These are phyloP conservation scores for Diplodia mutila DNA, from an alignment of 2,329 filamentous ascomycete species.

Conservation along the genomic window DNA sequence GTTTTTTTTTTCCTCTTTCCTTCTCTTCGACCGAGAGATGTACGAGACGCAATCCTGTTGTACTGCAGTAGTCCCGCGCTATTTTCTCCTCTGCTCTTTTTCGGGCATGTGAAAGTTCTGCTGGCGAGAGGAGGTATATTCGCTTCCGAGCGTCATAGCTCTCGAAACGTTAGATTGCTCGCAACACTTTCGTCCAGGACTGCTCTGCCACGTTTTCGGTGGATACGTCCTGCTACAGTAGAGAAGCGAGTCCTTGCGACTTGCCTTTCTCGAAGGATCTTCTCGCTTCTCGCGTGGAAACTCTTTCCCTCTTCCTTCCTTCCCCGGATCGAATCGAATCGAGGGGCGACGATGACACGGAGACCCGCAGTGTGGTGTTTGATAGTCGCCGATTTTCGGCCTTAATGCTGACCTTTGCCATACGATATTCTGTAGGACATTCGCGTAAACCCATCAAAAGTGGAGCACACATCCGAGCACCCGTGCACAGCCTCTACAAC, in stretches of 20 bases:
- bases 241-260: neutral
- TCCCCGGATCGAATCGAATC: neutral
- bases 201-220: neutral
- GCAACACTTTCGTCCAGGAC: neutral
- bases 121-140: neutral
- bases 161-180: neutral
- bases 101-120: neutral
- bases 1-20: neutral
- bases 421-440: neutral
- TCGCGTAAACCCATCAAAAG: neutral
- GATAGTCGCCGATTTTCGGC: neutral
- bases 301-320: neutral
- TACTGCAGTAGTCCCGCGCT: neutral
- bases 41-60: neutral
- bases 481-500: neutral
- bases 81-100: neutral
- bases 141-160: neutral
- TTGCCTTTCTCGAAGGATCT: neutral
- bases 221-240: neutral
- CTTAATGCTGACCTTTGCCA: neutral
- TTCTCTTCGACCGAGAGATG: neutral
- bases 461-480: neutral
- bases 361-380: neutral
- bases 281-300: neutral
- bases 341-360: neutral